Evolutionary conservation across 306 rosid species (phyloP).

Genomic region (Cucumis melo): DNA sequence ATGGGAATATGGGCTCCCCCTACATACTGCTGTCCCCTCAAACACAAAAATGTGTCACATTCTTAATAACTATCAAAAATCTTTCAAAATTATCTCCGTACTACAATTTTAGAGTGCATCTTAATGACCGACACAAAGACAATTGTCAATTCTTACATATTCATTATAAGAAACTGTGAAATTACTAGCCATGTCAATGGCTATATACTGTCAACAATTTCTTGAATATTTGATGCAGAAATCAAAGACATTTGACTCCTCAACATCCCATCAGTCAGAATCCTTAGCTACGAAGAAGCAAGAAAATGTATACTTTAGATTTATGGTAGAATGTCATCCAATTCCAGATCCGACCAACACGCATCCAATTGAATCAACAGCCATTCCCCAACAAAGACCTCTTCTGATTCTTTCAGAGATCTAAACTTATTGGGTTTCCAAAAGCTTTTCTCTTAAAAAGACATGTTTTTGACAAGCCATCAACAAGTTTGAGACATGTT

Average conservation of each 20-base stretch:
- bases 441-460: neutral
- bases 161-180: too few relatives aligned
- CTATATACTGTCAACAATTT: too few relatives aligned
- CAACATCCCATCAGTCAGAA: neutral
- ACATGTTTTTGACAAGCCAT: conserved; percentile 5
- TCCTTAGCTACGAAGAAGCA: neutral
- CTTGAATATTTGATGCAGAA: neutral
- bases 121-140: too few relatives aligned
- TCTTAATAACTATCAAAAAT: too few relatives aligned
- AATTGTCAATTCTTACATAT: too few relatives aligned
- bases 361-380: neutral
- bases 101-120: too few relatives aligned
- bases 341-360: neutral
- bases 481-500: neutral
- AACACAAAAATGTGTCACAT: neutral
- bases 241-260: neutral
- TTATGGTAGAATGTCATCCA: neutral
- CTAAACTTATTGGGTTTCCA: neutral
- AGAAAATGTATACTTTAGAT: neutral
- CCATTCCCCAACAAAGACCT: neutral
- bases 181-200: too few relatives aligned
- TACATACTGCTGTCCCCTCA: neutral
- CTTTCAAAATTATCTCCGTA: too few relatives aligned
- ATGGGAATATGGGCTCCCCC: conserved; percentile 2
- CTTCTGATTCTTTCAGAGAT: neutral